phyloP scores from a whole-genome alignment of 768 basidiomycete genomes.

The Flagelloscypha sp. region DNA sequence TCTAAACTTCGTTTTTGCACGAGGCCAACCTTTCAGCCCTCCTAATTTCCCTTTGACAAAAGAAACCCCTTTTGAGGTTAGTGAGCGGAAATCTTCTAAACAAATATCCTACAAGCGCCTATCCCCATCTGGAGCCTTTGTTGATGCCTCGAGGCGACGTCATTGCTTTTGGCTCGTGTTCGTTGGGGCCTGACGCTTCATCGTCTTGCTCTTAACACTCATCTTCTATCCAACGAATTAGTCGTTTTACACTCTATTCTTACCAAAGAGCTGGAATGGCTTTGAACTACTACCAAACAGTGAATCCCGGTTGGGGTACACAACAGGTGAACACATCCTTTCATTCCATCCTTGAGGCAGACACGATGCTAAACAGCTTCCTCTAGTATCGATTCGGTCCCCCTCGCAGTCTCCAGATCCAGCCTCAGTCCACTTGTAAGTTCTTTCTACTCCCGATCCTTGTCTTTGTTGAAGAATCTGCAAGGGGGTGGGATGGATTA shows the following conservation, averaged over 20 bases:
- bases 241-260: constrained; percentile 9
- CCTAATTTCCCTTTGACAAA: no score
- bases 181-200: constrained; percentile 1
- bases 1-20: no score
- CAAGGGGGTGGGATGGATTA: constrained; percentile 58
- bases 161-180: neutral
- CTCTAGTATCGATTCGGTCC: constrained; percentile 23
- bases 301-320: constrained; percentile 42
- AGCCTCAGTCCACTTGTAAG: constrained; percentile 49
- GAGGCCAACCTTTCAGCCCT: no score
- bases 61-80: no score
- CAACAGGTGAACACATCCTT: constrained; percentile 18
- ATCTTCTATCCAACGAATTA: constrained; percentile 7
- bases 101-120: neutral
- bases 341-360: neutral
- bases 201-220: constrained; percentile 3
- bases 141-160: neutral
- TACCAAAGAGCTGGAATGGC: constrained; percentile 5
- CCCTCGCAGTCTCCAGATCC: constrained; percentile 24
- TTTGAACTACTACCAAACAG: constrained; percentile 31
- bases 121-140: neutral
- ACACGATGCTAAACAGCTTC: neutral
- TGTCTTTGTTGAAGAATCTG: constrained; percentile 27
- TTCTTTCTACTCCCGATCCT: constrained; percentile 28
- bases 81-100: no score